Evolutionary conservation across 257 asterid species (phyloP), one percentile per base, ranked within the genome.

Genomic region (Craterostigma plantagineum): DNA sequence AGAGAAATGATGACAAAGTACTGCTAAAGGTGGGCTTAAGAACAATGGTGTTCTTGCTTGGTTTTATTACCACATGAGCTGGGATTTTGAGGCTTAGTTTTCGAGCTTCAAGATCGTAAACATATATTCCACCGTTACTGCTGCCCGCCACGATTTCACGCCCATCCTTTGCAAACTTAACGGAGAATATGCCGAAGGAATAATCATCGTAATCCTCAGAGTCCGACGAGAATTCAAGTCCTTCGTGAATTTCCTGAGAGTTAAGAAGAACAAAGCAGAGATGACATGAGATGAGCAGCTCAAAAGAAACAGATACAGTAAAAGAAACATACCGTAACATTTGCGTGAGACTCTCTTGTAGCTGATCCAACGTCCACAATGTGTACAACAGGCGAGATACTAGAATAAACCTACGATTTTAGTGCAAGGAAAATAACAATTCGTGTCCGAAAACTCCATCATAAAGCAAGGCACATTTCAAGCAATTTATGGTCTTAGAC

Each of bases 231-330:
- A 82, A 82, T 35, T 74, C 86, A 64, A 87, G 59, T 41, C 91
- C 95, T 64, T 87, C 98, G 45, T 87, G 98, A 61, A 82, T 74
- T 69, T 87, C 98, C 98, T 87, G 75, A 65, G 63, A 33, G 54
- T n/a, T n/a, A n/a, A n/a, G n/a, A n/a, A 50, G 42, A 46, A 12
- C 18, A 14, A 30, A 37, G 37, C 36, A 10, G 27, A 11, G n/a
- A 51, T n/a, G 12, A 27, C 38, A 44, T 42, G 35, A 50, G 9
- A 7, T 33, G 42, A 36, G 51, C n/a, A n/a, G 33, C 30, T 52
- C 42, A 36, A 0, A n/a, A 44, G 44, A n/a, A n/a, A n/a, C n/a
- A 40, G n/a, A n/a, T n/a, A n/a, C n/a, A n/a, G n/a, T n/a, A n/a
- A 56, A 14, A 56, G 48, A 55, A 64, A 53, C 15, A 61, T 17